Conservation (phyloP, 148 eudicot genomes). For the Vaccinium myrtillus region DNA sequence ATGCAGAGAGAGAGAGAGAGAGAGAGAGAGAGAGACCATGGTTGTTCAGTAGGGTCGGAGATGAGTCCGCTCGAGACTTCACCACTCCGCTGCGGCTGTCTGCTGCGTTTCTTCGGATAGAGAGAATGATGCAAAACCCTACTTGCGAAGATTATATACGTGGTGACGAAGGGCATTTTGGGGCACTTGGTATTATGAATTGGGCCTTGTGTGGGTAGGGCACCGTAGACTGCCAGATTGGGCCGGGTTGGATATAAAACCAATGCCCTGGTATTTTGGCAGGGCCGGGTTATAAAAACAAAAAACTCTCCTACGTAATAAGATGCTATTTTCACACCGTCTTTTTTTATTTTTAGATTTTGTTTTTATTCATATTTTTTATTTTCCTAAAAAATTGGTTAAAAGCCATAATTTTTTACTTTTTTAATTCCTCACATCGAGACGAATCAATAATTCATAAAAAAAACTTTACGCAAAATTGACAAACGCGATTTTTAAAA, state of each 20-base stretch:
- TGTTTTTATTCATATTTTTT: too few relatives aligned
- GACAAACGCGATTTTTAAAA: too few relatives aligned
- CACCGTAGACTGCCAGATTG: not conserved
- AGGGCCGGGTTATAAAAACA: not conserved
- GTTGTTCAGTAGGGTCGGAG: not conserved
- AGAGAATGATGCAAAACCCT: not conserved
- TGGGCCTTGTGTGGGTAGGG: not conserved
- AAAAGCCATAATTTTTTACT: too few relatives aligned
- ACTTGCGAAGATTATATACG: not conserved
- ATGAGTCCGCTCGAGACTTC: slow-evolving; percentile 1
- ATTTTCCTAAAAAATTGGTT: too few relatives aligned
- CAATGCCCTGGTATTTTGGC: not conserved
- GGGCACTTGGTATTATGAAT: not conserved
- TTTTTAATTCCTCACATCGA: too few relatives aligned
- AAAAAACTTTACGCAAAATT: too few relatives aligned
- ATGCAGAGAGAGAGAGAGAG: not conserved
- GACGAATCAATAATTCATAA: too few relatives aligned
- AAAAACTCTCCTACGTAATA: too few relatives aligned
- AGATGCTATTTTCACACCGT: too few relatives aligned
- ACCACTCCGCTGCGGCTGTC: not conserved
- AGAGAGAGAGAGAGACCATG: slow-evolving; percentile 17
- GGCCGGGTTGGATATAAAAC: not conserved
- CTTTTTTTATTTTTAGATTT: too few relatives aligned
- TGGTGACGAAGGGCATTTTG: slow-evolving; percentile 2
- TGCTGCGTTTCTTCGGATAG: not conserved